phyloP scores from a whole-genome alignment of 352 stramenopile species.

The Phytophthora citricola region DNA sequence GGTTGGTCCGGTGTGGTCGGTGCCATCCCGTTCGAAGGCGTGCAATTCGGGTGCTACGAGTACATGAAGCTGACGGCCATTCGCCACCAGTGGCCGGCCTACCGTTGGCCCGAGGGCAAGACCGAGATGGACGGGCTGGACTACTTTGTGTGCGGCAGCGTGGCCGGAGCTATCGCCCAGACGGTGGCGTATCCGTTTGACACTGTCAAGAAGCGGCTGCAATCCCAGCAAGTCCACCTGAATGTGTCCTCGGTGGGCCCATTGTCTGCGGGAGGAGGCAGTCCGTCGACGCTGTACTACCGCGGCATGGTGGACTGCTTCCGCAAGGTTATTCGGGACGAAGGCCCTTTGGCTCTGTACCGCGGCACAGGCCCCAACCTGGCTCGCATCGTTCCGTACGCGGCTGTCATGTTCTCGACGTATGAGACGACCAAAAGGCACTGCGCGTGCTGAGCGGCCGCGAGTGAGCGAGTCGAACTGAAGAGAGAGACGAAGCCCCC shows the following conservation, averaged over 20 bases:
- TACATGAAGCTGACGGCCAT: constrained; percentile 69
- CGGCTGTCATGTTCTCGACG: constrained; percentile 85
- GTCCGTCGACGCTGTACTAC: constrained; percentile 48
- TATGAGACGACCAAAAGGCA: constrained; percentile 83
- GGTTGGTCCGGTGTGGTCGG: constrained; percentile 69
- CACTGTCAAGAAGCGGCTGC: constrained; percentile 85
- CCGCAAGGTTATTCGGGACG: constrained; percentile 68
- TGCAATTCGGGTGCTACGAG: constrained; percentile 88
- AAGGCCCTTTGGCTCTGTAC: constrained; percentile 75
- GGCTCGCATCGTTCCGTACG: constrained; percentile 80
- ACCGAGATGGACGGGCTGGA: constrained; percentile 72
- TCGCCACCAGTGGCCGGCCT: constrained; percentile 59
- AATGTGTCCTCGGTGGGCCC: constrained; percentile 27
- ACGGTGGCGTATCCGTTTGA: constrained; percentile 89
- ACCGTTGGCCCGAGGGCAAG: constrained; percentile 72
- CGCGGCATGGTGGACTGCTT: constrained; percentile 83
- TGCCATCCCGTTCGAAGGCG: constrained; percentile 82
- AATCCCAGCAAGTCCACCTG: constrained; percentile 52
- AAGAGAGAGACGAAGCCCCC: constrained; percentile 35
- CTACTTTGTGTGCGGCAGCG: constrained; percentile 81
- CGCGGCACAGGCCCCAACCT: constrained; percentile 82
- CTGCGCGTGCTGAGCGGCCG: constrained; percentile 47
- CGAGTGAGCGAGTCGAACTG: constrained; percentile 10
- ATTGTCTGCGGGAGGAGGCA: constrained; percentile 31
- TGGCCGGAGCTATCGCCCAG: constrained; percentile 76